phyloP scores from a whole-genome alignment of 2,329 filamentous ascomycete genomes.

The Colletotrichum kahawae region DNA sequence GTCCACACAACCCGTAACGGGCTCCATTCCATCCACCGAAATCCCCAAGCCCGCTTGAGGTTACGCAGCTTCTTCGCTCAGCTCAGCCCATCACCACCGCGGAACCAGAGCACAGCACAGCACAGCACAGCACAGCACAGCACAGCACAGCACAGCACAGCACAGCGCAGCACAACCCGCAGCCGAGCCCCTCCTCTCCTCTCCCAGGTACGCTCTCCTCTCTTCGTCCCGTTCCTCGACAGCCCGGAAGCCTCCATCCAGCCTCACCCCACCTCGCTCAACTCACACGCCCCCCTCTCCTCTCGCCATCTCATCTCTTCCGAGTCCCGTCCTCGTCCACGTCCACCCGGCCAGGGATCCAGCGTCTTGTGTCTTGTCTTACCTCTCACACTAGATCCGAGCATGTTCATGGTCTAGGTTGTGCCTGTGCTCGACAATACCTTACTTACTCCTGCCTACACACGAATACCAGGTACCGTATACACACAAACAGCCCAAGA shows the following conservation, averaged over 20 bases:
- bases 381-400: constrained; percentile 4
- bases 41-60: not conserved
- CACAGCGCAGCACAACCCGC: not conserved
- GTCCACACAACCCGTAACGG: not conserved
- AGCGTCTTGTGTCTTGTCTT: constrained; percentile 1
- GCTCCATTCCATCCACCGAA: not conserved
- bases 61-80: not conserved
- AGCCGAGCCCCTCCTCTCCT: not conserved
- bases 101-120: not conserved
- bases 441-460: not conserved
- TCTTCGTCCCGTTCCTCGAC: not conserved
- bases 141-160: not conserved
- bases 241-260: not conserved
- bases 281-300: not conserved
- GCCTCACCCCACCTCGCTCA: constrained; percentile 2
- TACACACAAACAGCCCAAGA: not conserved
- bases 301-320: not conserved
- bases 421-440: not conserved
- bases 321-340: not conserved
- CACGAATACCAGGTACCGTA: not conserved
- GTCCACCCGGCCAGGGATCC: not conserved
- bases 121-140: not conserved
- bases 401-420: constrained; percentile 7
- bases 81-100: not conserved
- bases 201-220: not conserved